Conservation (phyloP, 2,329 filamentous ascomycete species). For the Didymella pomorum region DNA sequence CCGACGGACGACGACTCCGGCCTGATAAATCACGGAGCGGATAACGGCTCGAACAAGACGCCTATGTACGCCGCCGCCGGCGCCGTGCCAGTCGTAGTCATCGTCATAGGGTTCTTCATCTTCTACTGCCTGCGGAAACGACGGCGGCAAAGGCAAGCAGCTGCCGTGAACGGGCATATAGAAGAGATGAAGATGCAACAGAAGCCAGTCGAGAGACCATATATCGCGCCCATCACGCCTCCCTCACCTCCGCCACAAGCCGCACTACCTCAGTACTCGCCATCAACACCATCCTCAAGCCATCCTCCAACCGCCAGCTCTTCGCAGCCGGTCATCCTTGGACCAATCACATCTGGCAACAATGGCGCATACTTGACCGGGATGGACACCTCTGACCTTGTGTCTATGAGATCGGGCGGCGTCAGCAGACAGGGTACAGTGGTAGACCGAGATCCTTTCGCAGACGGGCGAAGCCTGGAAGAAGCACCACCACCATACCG, state of each 20-base stretch:
- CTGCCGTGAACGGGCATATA: slow-evolving; percentile 12
- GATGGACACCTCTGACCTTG: slow-evolving; percentile 49
- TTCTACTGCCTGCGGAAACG: slow-evolving; percentile 45
- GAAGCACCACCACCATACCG: slow-evolving; percentile 51
- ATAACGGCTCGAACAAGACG: slow-evolving; percentile 19
- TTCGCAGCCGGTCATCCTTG: slow-evolving; percentile 45
- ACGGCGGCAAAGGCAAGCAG: slow-evolving; percentile 32
- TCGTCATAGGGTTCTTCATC: slow-evolving; percentile 34
- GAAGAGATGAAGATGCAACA: slow-evolving; percentile 42
- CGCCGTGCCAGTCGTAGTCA: slow-evolving; percentile 34
- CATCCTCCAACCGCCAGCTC: slow-evolving; percentile 29
- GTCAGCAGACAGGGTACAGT: slow-evolving; percentile 17
- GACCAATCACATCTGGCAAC: slow-evolving; percentile 42
- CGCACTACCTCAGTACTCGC: slow-evolving; percentile 27
- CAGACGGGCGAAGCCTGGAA: slow-evolving; percentile 38
- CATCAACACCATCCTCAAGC: slow-evolving; percentile 23
- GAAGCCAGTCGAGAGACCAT: slow-evolving; percentile 22
- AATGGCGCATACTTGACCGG: slow-evolving; percentile 49
- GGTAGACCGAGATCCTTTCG: slow-evolving; percentile 41
- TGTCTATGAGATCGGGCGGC: slow-evolving; percentile 40
- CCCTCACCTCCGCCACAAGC: slow-evolving; percentile 21
- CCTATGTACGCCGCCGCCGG: slow-evolving; percentile 38
- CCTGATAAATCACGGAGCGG: slow-evolving; percentile 7
- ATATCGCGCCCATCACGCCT: slow-evolving; percentile 34
- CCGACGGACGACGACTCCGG: slow-evolving; percentile 5